phyloP scores from a whole-genome alignment of 306 rosid genomes.

The Cicer pinnatifidum region DNA sequence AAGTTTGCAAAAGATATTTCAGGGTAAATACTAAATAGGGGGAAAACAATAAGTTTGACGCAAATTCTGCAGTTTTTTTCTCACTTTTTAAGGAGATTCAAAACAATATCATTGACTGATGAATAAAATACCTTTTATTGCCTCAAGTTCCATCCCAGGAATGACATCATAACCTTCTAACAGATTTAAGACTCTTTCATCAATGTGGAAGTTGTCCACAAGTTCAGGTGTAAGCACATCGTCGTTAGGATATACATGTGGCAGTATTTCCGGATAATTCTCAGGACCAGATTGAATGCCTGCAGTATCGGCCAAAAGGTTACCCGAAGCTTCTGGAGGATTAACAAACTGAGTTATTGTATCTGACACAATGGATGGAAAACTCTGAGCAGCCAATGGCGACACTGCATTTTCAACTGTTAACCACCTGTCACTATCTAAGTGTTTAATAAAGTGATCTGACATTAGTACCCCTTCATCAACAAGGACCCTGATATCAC shows the following conservation, averaged over 20 bases:
- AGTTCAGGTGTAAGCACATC: conserved; percentile 53
- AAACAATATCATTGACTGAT: conserved; percentile 31
- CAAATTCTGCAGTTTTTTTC: conserved; percentile 19
- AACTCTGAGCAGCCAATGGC: conserved; percentile 67
- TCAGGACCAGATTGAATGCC: conserved; percentile 59
- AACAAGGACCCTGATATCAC: conserved; percentile 82
- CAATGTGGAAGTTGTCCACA: conserved; percentile 69
- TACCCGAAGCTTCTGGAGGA: conserved; percentile 99
- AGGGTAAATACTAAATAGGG: conserved; percentile 11
- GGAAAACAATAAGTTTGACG: background rate
- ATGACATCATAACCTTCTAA: conserved; percentile 71
- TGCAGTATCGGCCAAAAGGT: conserved; percentile 70
- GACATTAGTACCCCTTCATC: conserved; percentile 81
- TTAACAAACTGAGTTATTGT: conserved; percentile 77
- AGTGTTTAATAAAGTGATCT: conserved; percentile 93
- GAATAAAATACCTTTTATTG: conserved; percentile 65
- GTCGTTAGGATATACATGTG: conserved; percentile 45
- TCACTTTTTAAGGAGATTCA: conserved; percentile 24
- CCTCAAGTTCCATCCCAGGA: conserved; percentile 92
- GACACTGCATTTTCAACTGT: conserved; percentile 97
- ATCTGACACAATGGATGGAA: conserved; percentile 74
- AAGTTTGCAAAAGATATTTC: conserved; percentile 38
- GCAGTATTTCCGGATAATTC: conserved; percentile 49
- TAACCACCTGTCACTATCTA: conserved; percentile 89
- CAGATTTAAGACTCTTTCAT: conserved; percentile 78